A percentile compares a stretch with the other conserved stretches of the same genome.
These are phyloP conservation scores for Xylaria cubensis DNA, from an alignment of 495 filamentous ascomycete genomes.

Conservation along the genomic window DNA sequence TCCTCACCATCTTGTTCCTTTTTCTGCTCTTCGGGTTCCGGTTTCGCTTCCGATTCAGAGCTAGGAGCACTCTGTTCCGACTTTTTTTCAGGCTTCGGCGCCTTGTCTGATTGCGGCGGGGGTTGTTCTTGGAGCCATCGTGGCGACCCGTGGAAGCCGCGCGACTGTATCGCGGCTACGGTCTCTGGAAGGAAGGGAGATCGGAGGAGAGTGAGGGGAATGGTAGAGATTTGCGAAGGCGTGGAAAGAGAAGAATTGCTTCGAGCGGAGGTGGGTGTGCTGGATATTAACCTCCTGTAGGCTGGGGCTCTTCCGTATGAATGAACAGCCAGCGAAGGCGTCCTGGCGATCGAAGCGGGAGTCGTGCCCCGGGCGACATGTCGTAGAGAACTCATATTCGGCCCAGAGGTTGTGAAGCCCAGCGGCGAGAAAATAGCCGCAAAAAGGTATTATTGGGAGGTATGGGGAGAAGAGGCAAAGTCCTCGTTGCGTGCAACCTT, in stretches of 20 bases:
- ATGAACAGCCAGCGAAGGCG: conserved; percentile 47
- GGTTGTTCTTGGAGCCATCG: conserved; percentile 41
- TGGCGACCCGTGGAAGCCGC: conserved; percentile 52
- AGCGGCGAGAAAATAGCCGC: conserved; percentile 29
- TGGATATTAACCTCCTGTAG: conserved; percentile 65
- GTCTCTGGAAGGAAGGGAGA: conserved; percentile 54
- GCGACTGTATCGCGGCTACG: conserved; percentile 41
- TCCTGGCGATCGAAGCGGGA: conserved; percentile 45
- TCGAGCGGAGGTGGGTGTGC: conserved; percentile 32
- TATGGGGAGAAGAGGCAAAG: conserved; percentile 29
- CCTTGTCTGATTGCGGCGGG: conserved; percentile 31
- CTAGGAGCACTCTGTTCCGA: conserved; percentile 37
- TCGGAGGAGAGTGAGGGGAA: conserved; percentile 43
- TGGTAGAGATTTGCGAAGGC: conserved; percentile 33
- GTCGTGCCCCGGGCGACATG: conserved; percentile 50
- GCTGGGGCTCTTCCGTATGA: conserved; percentile 60
- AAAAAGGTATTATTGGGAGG: neutral
- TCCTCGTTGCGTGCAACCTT: conserved; percentile 32
- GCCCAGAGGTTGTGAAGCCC: conserved; percentile 23
- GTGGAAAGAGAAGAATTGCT: conserved; percentile 30
- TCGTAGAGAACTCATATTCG: conserved; percentile 55
- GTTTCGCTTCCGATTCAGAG: conserved; percentile 51
- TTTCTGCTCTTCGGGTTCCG: conserved; percentile 52
- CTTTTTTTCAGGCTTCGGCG: conserved; percentile 43
- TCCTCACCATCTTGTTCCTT: conserved; percentile 55